Conservation (phyloP, 1,284 basidiomycete species). For the Cryptococcus wingfieldii region DNA sequence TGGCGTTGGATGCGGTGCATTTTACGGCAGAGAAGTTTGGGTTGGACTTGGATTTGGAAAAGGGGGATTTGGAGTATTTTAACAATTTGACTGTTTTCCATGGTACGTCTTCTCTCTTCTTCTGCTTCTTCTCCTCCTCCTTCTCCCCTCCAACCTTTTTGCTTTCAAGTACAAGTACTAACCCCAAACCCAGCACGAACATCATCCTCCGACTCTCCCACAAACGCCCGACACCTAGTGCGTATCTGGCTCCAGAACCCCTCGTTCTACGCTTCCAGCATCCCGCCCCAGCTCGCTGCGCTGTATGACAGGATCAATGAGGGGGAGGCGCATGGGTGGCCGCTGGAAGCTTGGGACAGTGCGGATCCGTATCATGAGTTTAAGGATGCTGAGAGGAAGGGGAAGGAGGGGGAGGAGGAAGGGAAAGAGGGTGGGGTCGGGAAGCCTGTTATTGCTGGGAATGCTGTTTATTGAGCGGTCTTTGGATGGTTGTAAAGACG, state of each 20-base stretch:
- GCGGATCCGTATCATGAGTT: not conserved
- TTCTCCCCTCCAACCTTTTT: not conserved
- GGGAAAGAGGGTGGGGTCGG: not conserved
- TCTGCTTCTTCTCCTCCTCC: not conserved
- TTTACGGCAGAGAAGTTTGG: constrained; percentile 26
- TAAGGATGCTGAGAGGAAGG: not conserved
- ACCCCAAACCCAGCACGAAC: constrained; percentile 6
- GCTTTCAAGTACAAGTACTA: not conserved
- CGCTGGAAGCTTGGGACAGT: constrained; percentile 3
- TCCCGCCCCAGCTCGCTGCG: not conserved
- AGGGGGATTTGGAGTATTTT: constrained; percentile 30
- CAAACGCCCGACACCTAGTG: constrained; percentile 20
- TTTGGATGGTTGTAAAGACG: too few relatives aligned
- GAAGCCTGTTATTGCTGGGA: too few relatives aligned
- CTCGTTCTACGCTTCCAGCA: too few relatives aligned
- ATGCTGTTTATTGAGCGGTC: too few relatives aligned
- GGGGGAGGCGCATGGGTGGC: not conserved
- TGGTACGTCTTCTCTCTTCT: constrained; percentile 10
- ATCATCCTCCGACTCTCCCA: constrained; percentile 17
- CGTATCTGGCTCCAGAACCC: constrained; percentile 18
- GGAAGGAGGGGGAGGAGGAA: not conserved
- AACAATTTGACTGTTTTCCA: constrained; percentile 28
- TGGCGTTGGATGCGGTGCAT: constrained; percentile 30
- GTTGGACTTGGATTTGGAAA: constrained; percentile 24
- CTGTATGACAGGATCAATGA: constrained; percentile 1